Evolutionary conservation across 768 basidiomycete genomes (phyloP), one percentile per base, ranked within the genome.

Genomic region (Megacollybia marginata): DNA sequence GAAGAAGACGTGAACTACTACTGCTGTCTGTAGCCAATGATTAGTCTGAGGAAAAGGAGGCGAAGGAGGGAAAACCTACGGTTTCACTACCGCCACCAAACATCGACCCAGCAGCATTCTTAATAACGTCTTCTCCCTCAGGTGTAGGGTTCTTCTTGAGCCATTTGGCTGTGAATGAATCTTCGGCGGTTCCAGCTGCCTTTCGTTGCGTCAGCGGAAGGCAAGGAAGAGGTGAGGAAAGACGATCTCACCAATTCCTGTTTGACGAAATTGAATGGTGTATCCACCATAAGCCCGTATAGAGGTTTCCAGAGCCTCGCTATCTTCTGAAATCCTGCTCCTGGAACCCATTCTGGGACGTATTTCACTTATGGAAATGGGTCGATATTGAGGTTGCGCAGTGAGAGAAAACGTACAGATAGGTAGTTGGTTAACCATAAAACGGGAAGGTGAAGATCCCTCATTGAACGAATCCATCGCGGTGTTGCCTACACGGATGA

Each of bases 221-320:
- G n/a, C n/a, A 33, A 10, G 20, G 18, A 28, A 16, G 44, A 15
- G 33, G 15, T 43, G 16, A 52, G 16, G n/a, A n/a, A n/a, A n/a
- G n/a, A n/a, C n/a, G n/a, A n/a, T n/a, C 61, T 35, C 20, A 75
- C 74, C 55, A 74, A 55, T 16, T 56, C 45, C 19, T 59, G 53
- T 32, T 69, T 62, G n/a, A n/a, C n/a, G n/a, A n/a, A n/a, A n/a
- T n/a, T n/a, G n/a, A n/a, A n/a, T n/a, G n/a, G n/a, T n/a, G 62
- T 54, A 32, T 72, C 64, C 12, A 65, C 55, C 60, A 73, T 64
- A 12, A 68, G 62, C 6, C 59, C 51, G 9, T 64, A 62, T 9
- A 65, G 54, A 13, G 56, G 57, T 16, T 61, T 59, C 55, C 69
- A 66, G n/a, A n/a, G n/a, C n/a, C n/a, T n/a, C n/a, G n/a, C n/a